Conservation (phyloP, 768 basidiomycete species). For the Termitomyces sp. region DNA sequence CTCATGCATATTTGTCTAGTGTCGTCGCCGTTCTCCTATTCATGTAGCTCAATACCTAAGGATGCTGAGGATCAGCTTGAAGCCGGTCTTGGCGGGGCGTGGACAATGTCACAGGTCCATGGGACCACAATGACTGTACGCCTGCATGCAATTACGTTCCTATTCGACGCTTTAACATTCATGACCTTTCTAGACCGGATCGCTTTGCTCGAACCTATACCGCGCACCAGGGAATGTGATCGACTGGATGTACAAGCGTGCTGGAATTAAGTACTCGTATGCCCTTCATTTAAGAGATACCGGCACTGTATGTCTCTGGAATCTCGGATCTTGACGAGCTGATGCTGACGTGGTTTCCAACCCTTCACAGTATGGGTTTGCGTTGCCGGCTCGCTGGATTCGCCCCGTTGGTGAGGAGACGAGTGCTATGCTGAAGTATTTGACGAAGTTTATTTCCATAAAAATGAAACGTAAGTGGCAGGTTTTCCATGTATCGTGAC, state of each 20-base stretch:
- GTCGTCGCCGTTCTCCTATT: slow-evolving; percentile 74
- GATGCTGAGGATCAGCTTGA: slow-evolving; percentile 71
- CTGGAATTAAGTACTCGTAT: slow-evolving; percentile 57
- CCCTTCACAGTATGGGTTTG: slow-evolving; percentile 63
- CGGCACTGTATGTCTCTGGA: slow-evolving; percentile 47
- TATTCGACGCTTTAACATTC: neutral
- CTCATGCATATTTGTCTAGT: slow-evolving; percentile 33
- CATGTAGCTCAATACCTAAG: slow-evolving; percentile 52
- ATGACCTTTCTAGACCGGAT: slow-evolving; percentile 32
- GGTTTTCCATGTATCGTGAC: neutral
- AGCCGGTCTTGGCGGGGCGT: slow-evolving; percentile 54
- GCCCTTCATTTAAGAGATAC: slow-evolving; percentile 64
- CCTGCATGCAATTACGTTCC: neutral
- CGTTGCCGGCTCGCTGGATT: slow-evolving; percentile 67
- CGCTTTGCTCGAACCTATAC: slow-evolving; percentile 42
- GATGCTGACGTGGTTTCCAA: neutral
- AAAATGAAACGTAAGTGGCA: slow-evolving; percentile 25
- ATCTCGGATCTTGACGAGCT: neutral
- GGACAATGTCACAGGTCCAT: slow-evolving; percentile 42
- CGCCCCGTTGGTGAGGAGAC: slow-evolving; percentile 79
- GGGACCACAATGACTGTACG: slow-evolving; percentile 47
- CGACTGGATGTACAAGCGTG: slow-evolving; percentile 57
- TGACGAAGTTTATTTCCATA: slow-evolving; percentile 60
- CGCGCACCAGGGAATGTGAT: slow-evolving; percentile 58
- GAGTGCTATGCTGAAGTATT: slow-evolving; percentile 54